phyloP scores from a whole-genome alignment of 2,329 filamentous ascomycete genomes.

The Sclerotinia spermophila region DNA sequence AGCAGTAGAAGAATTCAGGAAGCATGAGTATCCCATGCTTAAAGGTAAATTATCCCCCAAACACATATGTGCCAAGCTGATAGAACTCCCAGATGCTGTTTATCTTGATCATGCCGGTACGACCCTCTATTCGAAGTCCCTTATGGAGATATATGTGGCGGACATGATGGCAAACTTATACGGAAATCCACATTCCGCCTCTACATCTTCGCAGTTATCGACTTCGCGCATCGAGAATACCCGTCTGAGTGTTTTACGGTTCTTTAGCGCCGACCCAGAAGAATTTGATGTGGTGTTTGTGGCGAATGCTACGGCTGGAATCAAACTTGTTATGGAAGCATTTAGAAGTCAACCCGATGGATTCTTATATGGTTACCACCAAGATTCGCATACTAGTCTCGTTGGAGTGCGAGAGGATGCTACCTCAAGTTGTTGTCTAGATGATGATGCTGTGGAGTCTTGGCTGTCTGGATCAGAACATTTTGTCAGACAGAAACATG shows the following conservation, averaged over 20 bases:
- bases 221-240: conserved; percentile 72
- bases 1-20: conserved; percentile 55
- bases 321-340: conserved; percentile 81
- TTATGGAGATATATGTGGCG: conserved; percentile 68
- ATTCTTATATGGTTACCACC: conserved; percentile 80
- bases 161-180: conserved; percentile 77
- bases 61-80: conserved; percentile 15
- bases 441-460: conserved; percentile 56
- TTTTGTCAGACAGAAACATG: conserved; percentile 33
- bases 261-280: conserved; percentile 77
- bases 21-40: conserved; percentile 66
- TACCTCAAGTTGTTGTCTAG: conserved; percentile 60
- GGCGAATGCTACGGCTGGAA: conserved; percentile 84
- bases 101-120: conserved; percentile 97
- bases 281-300: conserved; percentile 89
- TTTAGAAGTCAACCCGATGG: conserved; percentile 66
- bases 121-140: conserved; percentile 74
- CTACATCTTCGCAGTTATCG: conserved; percentile 73
- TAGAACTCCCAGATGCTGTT: conserved; percentile 26
- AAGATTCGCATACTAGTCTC: conserved; percentile 81
- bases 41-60: conserved; percentile 45
- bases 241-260: conserved; percentile 64
- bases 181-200: conserved; percentile 89
- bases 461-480: conserved; percentile 54
- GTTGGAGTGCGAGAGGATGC: conserved; percentile 77